phyloP scores from a whole-genome alignment of 1,139 yeast genomes.

The Diutina mesorugosa region DNA sequence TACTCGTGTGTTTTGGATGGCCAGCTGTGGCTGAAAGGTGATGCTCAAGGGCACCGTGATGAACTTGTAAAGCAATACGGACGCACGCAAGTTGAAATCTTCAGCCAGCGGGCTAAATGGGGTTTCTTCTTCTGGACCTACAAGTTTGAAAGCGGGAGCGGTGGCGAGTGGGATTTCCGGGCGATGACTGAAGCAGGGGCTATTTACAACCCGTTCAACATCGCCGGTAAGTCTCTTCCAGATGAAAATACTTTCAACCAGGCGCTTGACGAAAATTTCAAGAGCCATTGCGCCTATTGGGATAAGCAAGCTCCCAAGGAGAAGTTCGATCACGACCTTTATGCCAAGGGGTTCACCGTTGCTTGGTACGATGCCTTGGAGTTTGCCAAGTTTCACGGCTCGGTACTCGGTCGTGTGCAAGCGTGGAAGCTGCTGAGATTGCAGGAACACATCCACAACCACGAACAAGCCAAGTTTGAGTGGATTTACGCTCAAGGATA shows the following conservation, averaged over 20 bases:
- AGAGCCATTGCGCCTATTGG: constrained; percentile 60
- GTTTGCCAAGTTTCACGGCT: constrained; percentile 51
- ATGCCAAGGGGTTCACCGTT: constrained; percentile 56
- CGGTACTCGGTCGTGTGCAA: constrained; percentile 57
- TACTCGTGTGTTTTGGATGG: constrained; percentile 81
- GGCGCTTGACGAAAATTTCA: constrained; percentile 22
- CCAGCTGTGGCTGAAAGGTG: constrained; percentile 47
- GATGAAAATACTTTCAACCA: constrained; percentile 30
- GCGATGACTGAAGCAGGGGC: background rate
- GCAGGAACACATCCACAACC: constrained; percentile 40
- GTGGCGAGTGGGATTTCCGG: constrained; percentile 89
- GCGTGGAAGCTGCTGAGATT: constrained; percentile 48
- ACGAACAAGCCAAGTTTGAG: constrained; percentile 41
- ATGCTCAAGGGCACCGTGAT: constrained; percentile 21
- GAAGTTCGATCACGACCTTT: constrained; percentile 71
- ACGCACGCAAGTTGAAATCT: constrained; percentile 25
- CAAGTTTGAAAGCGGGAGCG: constrained; percentile 77
- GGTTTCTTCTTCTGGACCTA: constrained; percentile 89
- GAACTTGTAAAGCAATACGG: constrained; percentile 27
- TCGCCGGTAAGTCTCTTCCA: constrained; percentile 16
- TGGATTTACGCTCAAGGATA: constrained; percentile 94
- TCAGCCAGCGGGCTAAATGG: constrained; percentile 27
- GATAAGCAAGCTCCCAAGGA: constrained; percentile 39
- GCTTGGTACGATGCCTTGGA: constrained; percentile 63
- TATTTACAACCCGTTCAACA: background rate